A percentile compares a stretch with the other conserved stretches of the same genome.
Conservation (phyloP, 2,329 filamentous ascomycete genomes). For the Ophiostoma tasmaniense region DNA sequence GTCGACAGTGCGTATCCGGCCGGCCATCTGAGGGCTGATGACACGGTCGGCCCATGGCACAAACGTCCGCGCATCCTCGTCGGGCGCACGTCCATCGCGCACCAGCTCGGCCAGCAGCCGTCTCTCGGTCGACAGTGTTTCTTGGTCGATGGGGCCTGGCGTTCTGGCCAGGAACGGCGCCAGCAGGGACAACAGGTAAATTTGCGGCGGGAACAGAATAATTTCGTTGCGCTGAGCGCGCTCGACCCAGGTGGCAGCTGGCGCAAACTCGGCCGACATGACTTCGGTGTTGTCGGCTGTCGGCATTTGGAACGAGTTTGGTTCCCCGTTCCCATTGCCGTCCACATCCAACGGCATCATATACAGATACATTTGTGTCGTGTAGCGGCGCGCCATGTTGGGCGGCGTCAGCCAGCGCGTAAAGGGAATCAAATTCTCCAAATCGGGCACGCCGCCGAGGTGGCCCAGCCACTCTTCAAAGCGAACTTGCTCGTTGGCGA, state of each 20-base stretch:
- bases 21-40: slow-evolving; percentile 47
- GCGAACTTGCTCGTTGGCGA: slow-evolving; percentile 57
- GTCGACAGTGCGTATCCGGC: slow-evolving; percentile 30
- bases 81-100: slow-evolving; percentile 28
- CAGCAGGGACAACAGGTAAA: slow-evolving; percentile 59
- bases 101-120: slow-evolving; percentile 48
- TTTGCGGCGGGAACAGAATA: slow-evolving; percentile 85
- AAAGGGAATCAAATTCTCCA: slow-evolving; percentile 64
- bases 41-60: slow-evolving; percentile 49
- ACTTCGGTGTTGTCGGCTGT: slow-evolving; percentile 55
- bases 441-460: slow-evolving; percentile 54
- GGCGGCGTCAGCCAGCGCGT: slow-evolving; percentile 86
- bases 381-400: slow-evolving; percentile 67
- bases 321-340: slow-evolving; percentile 8
- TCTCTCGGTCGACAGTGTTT: slow-evolving; percentile 34
- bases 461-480: slow-evolving; percentile 58
- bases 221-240: slow-evolving; percentile 57
- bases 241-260: slow-evolving; percentile 59
- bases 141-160: slow-evolving; percentile 21
- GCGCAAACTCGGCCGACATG: slow-evolving; percentile 55
- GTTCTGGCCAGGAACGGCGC: slow-evolving; percentile 39
- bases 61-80: slow-evolving; percentile 27
- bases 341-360: slow-evolving; percentile 55
- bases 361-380: slow-evolving; percentile 95
- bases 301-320: slow-evolving; percentile 28